Percentiles rank a stretch among this genome's conserved stretches.
These are phyloP conservation scores for Lepidopterella palustris DNA, from an alignment of 495 filamentous ascomycete species.

Conservation along the genomic window DNA sequence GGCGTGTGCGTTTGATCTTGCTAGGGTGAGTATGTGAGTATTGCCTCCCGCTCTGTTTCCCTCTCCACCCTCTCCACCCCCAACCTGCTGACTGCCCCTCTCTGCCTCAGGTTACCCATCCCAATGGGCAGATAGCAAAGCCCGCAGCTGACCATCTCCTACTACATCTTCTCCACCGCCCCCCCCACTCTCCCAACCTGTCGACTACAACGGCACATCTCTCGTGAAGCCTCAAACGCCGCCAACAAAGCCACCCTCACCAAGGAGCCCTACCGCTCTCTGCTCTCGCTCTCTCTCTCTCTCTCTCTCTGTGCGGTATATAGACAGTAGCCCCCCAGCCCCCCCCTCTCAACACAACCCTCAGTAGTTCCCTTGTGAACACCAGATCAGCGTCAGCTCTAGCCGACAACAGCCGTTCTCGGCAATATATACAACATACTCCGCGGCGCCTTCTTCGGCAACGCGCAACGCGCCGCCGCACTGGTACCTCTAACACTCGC, in stretches of 20 bases:
- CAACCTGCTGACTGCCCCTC: conserved; percentile 25
- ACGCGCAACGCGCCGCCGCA: conserved; percentile 45
- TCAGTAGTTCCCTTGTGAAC: too few species aligned
- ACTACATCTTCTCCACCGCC: conserved; percentile 61
- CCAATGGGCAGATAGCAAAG: conserved; percentile 50
- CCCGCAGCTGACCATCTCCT: conserved; percentile 45
- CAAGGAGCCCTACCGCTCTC: too few species aligned
- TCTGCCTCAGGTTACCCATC: conserved; percentile 49
- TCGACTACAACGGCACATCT: too few species aligned
- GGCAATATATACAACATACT: conserved; percentile 57
- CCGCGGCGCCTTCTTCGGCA: conserved; percentile 40
- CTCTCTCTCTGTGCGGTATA: too few species aligned
- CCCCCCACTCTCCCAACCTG: conserved; percentile 50
- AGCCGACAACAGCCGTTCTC: too few species aligned
- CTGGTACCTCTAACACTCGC: conserved; percentile 48
- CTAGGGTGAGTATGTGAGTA: conserved; percentile 54
- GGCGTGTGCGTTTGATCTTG: conserved; percentile 53
- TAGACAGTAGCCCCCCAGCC: too few species aligned
- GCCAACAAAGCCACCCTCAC: too few species aligned
- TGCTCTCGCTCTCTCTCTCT: too few species aligned
- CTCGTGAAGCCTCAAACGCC: too few species aligned
- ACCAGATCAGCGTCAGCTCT: too few species aligned
- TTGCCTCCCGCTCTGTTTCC: not conserved
- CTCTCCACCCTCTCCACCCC: not conserved
- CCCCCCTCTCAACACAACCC: too few species aligned